Percentiles rank a stretch among this genome's conserved stretches.
These are phyloP conservation scores for Colletotrichum noveboracense DNA, from an alignment of 2,329 filamentous ascomycete genomes.

Conservation along the genomic window DNA sequence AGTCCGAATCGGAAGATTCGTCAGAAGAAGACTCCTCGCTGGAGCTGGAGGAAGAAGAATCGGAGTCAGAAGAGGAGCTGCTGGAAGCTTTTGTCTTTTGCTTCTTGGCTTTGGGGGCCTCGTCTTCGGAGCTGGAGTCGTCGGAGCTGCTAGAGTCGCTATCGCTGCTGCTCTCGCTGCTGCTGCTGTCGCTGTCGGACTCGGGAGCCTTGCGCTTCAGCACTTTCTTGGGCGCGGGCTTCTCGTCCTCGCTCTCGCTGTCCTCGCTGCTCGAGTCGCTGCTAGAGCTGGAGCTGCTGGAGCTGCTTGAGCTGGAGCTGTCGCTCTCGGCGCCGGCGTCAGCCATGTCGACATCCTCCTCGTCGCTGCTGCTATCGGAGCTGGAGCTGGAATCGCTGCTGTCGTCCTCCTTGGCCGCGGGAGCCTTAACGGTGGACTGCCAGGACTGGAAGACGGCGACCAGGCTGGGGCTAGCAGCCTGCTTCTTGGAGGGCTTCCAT, in stretches of 20 bases:
- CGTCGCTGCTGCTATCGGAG: conserved; percentile 37
- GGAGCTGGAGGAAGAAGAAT: conserved; percentile 33
- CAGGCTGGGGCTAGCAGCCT: conserved; percentile 36
- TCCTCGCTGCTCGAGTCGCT: conserved; percentile 31
- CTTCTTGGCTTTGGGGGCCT: conserved; percentile 59
- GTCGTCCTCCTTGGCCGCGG: conserved; percentile 24
- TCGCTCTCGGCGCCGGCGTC: conserved; percentile 40
- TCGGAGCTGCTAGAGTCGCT: conserved; percentile 32
- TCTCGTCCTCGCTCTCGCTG: conserved; percentile 22
- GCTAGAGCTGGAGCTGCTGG: conserved; percentile 37
- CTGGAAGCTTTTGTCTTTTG: conserved; percentile 43
- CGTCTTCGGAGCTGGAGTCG: conserved; percentile 50
- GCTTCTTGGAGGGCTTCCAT: conserved; percentile 39
- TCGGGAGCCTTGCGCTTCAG: conserved; percentile 47
- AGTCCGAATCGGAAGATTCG: conserved; percentile 39
- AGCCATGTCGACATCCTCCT: conserved; percentile 52
- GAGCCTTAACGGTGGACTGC: conserved; percentile 39
- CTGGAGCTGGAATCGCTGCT: conserved; percentile 36
- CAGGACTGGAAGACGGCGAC: conserved; percentile 57
- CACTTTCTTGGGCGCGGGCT: conserved; percentile 25
- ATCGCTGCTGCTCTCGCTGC: conserved; percentile 34
- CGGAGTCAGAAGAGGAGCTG: conserved; percentile 33
- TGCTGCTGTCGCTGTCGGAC: conserved; percentile 26
- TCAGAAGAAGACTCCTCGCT: conserved; percentile 21
- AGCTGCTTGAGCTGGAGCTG: conserved; percentile 41